A percentile compares a stretch with the other conserved stretches of the same genome.
Evolutionary conservation across 768 basidiomycete genomes (phyloP).

Genomic region (Tephrocybe sp.): DNA sequence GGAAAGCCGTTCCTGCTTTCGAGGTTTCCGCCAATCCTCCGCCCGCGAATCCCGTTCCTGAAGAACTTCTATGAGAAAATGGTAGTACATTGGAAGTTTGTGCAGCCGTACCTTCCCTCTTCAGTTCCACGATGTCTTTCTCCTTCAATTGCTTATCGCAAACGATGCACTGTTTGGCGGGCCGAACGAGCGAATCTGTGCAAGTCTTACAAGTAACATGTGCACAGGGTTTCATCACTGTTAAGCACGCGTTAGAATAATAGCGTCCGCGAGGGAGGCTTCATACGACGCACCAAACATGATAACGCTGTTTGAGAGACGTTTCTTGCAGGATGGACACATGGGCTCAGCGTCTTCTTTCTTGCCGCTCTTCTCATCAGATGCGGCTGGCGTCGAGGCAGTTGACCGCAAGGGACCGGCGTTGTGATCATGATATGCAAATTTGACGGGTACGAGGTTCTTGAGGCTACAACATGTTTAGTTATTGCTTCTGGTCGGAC

Average conservation of each 20-base stretch:
- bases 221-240: slow-evolving; percentile 84
- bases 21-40: slow-evolving; percentile 93
- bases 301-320: slow-evolving; percentile 74
- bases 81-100: not conserved
- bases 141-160: slow-evolving; percentile 72
- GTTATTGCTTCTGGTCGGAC: not conserved
- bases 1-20: slow-evolving; percentile 80
- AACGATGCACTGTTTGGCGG: slow-evolving; percentile 79
- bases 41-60: slow-evolving; percentile 91
- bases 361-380: slow-evolving; percentile 37
- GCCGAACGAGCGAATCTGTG: slow-evolving; percentile 80
- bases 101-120: slow-evolving; percentile 70
- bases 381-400: slow-evolving; percentile 35
- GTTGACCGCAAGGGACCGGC: slow-evolving; percentile 37
- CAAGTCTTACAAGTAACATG: slow-evolving; percentile 94
- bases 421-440: slow-evolving; percentile 51
- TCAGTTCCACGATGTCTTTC: slow-evolving; percentile 78
- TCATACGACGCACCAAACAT: slow-evolving; percentile 56
- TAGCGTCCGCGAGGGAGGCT: not conserved
- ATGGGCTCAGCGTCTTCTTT: slow-evolving; percentile 65
- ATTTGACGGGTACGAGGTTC: slow-evolving; percentile 77
- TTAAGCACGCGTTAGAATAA: not conserved
- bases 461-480: slow-evolving; percentile 61
- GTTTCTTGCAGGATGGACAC: slow-evolving; percentile 88
- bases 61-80: not conserved